These are phyloP conservation scores for Cladosporium sp. DNA, from an alignment of 2,329 filamentous ascomycete species.

Conservation along the genomic window DNA sequence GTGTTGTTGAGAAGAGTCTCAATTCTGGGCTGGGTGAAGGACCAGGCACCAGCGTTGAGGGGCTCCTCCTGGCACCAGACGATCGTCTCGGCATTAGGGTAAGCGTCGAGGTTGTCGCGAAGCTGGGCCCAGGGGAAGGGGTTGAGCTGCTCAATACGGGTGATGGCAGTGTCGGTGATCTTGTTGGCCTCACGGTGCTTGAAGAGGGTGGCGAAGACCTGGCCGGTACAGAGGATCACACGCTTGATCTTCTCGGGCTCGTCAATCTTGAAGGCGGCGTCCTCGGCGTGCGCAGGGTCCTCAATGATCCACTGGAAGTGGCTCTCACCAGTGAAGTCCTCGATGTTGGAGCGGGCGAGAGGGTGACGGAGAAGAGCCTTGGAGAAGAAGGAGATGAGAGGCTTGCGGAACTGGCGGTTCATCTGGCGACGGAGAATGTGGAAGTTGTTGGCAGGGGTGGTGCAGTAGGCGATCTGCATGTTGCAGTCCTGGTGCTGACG, in stretches of 20 bases:
- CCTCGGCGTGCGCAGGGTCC: slow-evolving; percentile 78
- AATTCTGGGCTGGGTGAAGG: slow-evolving; percentile 93
- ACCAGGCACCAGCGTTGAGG: slow-evolving; percentile 95
- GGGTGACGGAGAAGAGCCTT: slow-evolving; percentile 96
- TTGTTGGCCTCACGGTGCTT: slow-evolving; percentile 88
- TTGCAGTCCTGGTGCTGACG: slow-evolving; percentile 99
- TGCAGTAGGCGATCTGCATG: slow-evolving; percentile 98
- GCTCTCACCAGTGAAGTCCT: slow-evolving; percentile 86
- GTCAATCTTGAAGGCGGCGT: slow-evolving; percentile 62
- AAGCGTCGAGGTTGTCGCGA: slow-evolving; percentile 92
- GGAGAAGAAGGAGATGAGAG: slow-evolving; percentile 96
- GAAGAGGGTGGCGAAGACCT: slow-evolving; percentile 86
- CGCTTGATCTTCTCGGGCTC: slow-evolving; percentile 85
- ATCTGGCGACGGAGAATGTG: slow-evolving; percentile 95
- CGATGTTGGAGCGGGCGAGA: slow-evolving; percentile 81
- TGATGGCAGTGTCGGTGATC: slow-evolving; percentile 88
- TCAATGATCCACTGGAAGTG: slow-evolving; percentile 97
- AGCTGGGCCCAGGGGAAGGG: slow-evolving; percentile 98
- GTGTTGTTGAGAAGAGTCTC: slow-evolving; percentile 96
- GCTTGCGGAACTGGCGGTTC: slow-evolving; percentile 99
- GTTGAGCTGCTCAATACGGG: slow-evolving; percentile 94
- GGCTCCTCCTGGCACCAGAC: slow-evolving; percentile 98
- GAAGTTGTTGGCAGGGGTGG: slow-evolving; percentile 93
- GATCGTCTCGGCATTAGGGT: slow-evolving; percentile 96
- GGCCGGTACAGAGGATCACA: slow-evolving; percentile 89